These are phyloP conservation scores for Microdochium paspali DNA, from an alignment of 2,329 filamentous ascomycete genomes.

Conservation along the genomic window DNA sequence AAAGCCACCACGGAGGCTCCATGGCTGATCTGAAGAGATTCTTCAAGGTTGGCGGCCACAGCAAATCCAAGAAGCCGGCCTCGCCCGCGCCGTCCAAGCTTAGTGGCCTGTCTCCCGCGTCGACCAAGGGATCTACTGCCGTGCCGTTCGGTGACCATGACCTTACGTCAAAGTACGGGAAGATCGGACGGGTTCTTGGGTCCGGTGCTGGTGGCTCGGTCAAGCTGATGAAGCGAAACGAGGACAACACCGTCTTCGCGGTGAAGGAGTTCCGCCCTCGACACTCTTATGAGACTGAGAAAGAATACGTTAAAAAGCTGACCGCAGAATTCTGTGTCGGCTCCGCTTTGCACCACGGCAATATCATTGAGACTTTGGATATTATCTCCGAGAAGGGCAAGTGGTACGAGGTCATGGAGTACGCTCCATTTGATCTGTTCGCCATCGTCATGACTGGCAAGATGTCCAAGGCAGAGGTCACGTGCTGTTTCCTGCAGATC, in stretches of 20 bases:
- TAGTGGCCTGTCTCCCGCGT: constrained; percentile 35
- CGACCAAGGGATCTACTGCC: constrained; percentile 39
- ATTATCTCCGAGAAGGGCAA: constrained; percentile 89
- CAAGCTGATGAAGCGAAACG: constrained; percentile 83
- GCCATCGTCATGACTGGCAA: constrained; percentile 98
- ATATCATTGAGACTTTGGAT: constrained; percentile 96
- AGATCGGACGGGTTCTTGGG: constrained; percentile 87
- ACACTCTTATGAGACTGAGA: constrained; percentile 87
- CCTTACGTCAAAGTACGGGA: constrained; percentile 84
- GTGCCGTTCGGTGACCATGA: constrained; percentile 92
- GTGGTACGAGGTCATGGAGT: constrained; percentile 99
- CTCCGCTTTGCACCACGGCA: constrained; percentile 92
- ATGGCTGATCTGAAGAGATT: constrained; percentile 97
- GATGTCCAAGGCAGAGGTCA: constrained; percentile 86
- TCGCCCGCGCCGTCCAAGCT: constrained; percentile 51
- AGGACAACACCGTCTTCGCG: constrained; percentile 88
- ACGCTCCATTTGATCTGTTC: constrained; percentile 90
- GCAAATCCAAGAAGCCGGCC: constrained; percentile 60
- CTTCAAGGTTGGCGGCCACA: constrained; percentile 68
- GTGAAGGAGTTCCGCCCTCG: constrained; percentile 94
- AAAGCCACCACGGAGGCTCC: constrained; percentile 58
- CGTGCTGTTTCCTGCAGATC: constrained; percentile 89
- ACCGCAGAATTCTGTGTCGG: constrained; percentile 98
- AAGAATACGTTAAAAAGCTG: constrained; percentile 95
- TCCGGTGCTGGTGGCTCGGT: constrained; percentile 94